Evolutionary conservation across 2,329 filamentous ascomycete genomes (phyloP).

Genomic region (Clonostachys solani): DNA sequence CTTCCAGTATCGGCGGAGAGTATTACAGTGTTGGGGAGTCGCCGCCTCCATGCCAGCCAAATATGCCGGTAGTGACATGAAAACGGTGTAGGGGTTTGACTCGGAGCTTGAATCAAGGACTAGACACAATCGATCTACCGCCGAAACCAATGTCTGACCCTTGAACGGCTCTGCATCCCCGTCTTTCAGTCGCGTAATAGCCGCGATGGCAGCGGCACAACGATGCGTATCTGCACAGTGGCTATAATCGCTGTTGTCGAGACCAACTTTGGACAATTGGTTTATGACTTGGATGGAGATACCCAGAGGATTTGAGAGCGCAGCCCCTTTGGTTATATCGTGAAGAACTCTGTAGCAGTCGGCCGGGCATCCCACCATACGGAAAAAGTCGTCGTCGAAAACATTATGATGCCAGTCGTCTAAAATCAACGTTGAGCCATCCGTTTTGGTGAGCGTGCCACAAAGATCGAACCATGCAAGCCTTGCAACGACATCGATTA

Average conservation of each 20-base stretch:
- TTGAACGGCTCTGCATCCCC: too few species aligned
- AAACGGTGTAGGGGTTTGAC: slow-evolving; percentile 28
- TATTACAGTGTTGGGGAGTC: slow-evolving; percentile 21
- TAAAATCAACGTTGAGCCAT: slow-evolving; percentile 22
- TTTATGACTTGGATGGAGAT: too few species aligned
- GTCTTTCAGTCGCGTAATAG: too few species aligned
- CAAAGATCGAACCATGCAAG: slow-evolving; percentile 34
- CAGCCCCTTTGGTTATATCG: slow-evolving; percentile 16
- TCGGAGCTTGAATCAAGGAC: slow-evolving; percentile 20
- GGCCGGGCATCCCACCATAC: slow-evolving; percentile 26
- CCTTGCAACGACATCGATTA: slow-evolving; percentile 29
- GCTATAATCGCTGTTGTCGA: too few species aligned
- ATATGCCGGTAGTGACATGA: slow-evolving; percentile 29
- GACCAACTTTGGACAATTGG: too few species aligned
- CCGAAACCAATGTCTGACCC: slow-evolving; percentile 13
- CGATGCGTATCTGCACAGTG: too few species aligned
- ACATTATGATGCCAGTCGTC: slow-evolving; percentile 32
- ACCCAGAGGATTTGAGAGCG: too few species aligned
- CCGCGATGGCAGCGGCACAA: too few species aligned
- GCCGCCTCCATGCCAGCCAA: slow-evolving; percentile 28
- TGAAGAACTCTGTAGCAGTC: slow-evolving; percentile 30
- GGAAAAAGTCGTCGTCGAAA: slow-evolving; percentile 24
- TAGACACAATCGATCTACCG: slow-evolving; percentile 26
- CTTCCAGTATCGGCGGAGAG: slow-evolving; percentile 28
- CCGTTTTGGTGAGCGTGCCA: slow-evolving; percentile 14